Percentiles rank a stretch among this genome's conserved stretches.
phyloP scores from a whole-genome alignment of 768 basidiomycete genomes.

The Tricholoma flavovirens region DNA sequence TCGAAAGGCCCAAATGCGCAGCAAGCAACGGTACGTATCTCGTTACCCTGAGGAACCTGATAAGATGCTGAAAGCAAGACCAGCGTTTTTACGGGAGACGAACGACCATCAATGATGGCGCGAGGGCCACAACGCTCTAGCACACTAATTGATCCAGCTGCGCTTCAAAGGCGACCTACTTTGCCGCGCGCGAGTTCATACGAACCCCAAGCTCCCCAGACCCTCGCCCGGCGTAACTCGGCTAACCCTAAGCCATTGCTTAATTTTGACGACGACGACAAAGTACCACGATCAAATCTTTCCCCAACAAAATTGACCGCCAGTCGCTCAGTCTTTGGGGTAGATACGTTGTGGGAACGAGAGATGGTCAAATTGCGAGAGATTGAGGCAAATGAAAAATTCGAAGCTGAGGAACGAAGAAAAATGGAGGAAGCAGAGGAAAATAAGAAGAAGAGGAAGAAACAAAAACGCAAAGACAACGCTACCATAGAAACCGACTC shows the following conservation, averaged over 20 bases:
- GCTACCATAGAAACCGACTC: conserved; percentile 1
- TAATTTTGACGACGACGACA: conserved; percentile 52
- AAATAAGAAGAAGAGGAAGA: conserved; percentile 43
- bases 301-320: conserved; percentile 27
- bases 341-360: conserved; percentile 88
- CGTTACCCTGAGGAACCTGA: neutral
- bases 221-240: conserved; percentile 44
- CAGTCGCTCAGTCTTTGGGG: conserved; percentile 84
- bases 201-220: conserved; percentile 30
- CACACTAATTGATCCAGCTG: conserved; percentile 70
- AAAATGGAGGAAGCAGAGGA: conserved; percentile 42
- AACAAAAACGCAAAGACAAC: conserved; percentile 35
- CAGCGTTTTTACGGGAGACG: conserved; percentile 85
- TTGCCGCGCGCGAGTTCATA: conserved; percentile 41
- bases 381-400: conserved; percentile 66
- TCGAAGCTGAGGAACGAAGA: conserved; percentile 47
- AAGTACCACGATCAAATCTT: conserved; percentile 21
- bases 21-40: conserved; percentile 66
- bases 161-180: conserved; percentile 45
- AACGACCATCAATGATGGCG: conserved; percentile 91
- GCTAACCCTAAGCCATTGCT: conserved; percentile 58
- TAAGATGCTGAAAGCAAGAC: neutral
- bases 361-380: conserved; percentile 77
- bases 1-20: conserved; percentile 77
- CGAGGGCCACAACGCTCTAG: conserved; percentile 52